Conservation (phyloP, 2,329 filamentous ascomycete genomes). For the Hirsutella rhossiliensis region DNA sequence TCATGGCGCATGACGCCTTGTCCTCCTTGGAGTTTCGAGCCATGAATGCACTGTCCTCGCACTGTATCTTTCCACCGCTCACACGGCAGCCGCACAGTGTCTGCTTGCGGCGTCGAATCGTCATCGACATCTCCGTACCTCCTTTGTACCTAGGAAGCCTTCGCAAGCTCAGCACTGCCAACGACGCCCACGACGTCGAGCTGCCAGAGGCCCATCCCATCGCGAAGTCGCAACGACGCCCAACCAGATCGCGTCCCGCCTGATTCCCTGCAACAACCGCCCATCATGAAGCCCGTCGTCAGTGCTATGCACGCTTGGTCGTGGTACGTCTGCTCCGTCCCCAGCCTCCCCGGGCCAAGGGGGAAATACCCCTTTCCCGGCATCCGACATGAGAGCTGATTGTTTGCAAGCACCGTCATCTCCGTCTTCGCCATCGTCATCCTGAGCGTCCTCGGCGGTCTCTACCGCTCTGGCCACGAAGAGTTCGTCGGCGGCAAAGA, state of each 20-base stretch:
- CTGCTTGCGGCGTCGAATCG: too few relatives aligned
- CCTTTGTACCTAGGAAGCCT: too few relatives aligned
- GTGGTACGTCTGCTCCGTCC: conserved; percentile 49
- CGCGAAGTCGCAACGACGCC: not conserved
- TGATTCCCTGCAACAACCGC: conserved; percentile 1
- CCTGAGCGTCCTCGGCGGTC: conserved; percentile 49
- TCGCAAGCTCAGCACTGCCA: too few relatives aligned
- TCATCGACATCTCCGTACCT: too few relatives aligned
- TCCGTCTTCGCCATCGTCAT: conserved; percentile 54
- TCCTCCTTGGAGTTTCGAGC: not conserved
- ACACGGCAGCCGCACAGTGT: not conserved
- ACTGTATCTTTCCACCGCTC: too few relatives aligned
- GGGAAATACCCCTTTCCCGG: not conserved
- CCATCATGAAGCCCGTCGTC: conserved; percentile 87
- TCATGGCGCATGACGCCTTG: not conserved
- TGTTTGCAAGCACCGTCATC: conserved; percentile 52
- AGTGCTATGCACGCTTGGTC: conserved; percentile 88
- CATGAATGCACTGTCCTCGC: not conserved
- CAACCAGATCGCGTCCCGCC: not conserved
- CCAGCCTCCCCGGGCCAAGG: not conserved
- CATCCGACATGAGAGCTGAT: conserved; percentile 10
- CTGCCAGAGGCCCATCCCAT: not conserved
- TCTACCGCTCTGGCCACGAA: conserved; percentile 74
- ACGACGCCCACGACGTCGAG: not conserved
- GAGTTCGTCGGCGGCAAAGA: conserved; percentile 67